Conservation (phyloP, 768 basidiomycete genomes). For the Mycena chlorophos region DNA sequence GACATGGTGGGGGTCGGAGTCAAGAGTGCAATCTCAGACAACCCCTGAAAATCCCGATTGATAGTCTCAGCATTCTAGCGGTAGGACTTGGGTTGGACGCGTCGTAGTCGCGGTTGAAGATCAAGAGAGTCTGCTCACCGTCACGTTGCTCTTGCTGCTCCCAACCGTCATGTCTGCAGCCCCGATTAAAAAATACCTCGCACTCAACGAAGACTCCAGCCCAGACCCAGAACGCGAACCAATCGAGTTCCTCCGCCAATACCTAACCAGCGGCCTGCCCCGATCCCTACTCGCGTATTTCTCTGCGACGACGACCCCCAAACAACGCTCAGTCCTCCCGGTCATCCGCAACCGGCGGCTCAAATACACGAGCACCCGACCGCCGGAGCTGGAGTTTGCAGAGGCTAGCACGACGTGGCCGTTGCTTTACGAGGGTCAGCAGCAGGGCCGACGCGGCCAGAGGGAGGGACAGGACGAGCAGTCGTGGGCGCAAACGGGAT, state of each 20-base stretch:
- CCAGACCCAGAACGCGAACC: slow-evolving; percentile 63
- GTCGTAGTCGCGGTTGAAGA: slow-evolving; percentile 11
- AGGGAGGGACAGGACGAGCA: slow-evolving; percentile 66
- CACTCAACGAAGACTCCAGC: slow-evolving; percentile 54
- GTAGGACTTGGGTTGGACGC: neutral
- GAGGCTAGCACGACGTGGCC: slow-evolving; percentile 64
- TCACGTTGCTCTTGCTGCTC: too few species aligned
- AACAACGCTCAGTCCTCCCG: slow-evolving; percentile 62
- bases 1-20: too few species aligned
- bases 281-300: slow-evolving; percentile 56
- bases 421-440: slow-evolving; percentile 61
- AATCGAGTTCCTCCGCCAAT: slow-evolving; percentile 59
- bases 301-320: slow-evolving; percentile 54
- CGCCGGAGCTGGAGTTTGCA: slow-evolving; percentile 55
- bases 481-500: slow-evolving; percentile 67
- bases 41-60: too few species aligned
- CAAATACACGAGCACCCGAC: slow-evolving; percentile 55
- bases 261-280: slow-evolving; percentile 61
- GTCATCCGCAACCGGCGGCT: slow-evolving; percentile 73
- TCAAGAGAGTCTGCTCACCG: neutral
- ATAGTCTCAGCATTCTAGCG: too few species aligned
- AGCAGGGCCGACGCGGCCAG: slow-evolving; percentile 38
- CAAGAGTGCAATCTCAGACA: too few species aligned
- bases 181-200: slow-evolving; percentile 48
- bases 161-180: slow-evolving; percentile 32